Base-by-base conservation (phyloP, 352 stramenopile species). In the Phytopythium kandeliae region DNA sequence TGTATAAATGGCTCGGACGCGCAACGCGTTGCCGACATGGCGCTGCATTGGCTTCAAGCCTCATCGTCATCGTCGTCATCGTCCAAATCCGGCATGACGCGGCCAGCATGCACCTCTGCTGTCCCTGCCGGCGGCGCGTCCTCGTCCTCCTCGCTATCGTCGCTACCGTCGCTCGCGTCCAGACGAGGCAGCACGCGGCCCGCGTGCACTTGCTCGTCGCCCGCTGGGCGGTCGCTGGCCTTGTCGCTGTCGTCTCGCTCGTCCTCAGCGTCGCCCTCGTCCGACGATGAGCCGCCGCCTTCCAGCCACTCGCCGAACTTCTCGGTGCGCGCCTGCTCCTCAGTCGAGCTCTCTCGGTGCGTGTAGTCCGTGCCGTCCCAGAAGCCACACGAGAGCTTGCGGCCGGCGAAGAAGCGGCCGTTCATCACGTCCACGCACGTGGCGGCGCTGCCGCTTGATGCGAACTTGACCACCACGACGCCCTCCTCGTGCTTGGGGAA, bases 341-440 rank as follows among this genome's bases (percentile, higher is more conserved):
- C 80, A 11, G 85, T 73, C 34, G 85, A 75, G 51, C 82, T 86
- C 55, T 90, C 73, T 22, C 65, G 62, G 35, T 95, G 65, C 21
- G 90, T 97, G 65, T 97, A 98, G 59, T 98, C 86, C 4, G 93
- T 97, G 30, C 94, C 94, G 65, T 98, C 94, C 94, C 94, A 98
- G 67, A 95, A 98, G 13, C 74, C 70, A 47, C 84, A 96, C 54
- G 88, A 76, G 9, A 98, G 73, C 35, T 90, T 90, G 4, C 80
- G 74, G 4, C 82, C 85, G 8, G 71, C 85, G 58, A 97, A 97
- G 50, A 92, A 96, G 16, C 83, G 84, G 4, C 85, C 86, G 47
- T 96, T 86, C 79, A 96, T 95, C 21, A 90, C 57, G 41, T 96
- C 86, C 13, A 97, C 67, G 50, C 88, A 96, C 49, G 86, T 78